Percentiles rank a stretch among this genome's conserved stretches.
Evolutionary conservation across 2,329 filamentous ascomycete genomes (phyloP).

Genomic region (Aciculosporium take): DNA sequence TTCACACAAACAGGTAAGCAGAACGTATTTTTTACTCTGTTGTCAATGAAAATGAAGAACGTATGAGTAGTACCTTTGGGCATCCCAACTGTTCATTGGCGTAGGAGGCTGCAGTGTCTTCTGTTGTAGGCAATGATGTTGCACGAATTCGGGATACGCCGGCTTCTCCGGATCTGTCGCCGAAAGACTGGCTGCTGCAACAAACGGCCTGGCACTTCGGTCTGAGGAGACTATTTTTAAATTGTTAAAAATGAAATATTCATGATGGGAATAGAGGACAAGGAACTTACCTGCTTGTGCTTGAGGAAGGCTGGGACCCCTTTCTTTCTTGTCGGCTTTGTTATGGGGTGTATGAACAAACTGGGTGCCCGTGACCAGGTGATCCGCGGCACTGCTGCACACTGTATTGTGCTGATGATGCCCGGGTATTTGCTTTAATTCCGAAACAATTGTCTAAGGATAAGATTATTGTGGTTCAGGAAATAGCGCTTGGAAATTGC

Average conservation of each 20-base stretch:
- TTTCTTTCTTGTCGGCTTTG: background rate
- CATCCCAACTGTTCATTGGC: conserved; percentile 33
- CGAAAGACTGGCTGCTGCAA: background rate
- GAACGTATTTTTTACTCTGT: background rate
- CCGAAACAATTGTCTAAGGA: background rate
- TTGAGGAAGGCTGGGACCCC: background rate
- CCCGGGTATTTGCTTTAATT: background rate
- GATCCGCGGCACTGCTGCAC: background rate
- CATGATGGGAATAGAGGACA: background rate
- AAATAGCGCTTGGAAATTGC: background rate
- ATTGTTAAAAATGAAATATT: background rate
- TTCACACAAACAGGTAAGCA: background rate
- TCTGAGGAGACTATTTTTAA: background rate
- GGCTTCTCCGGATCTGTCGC: background rate
- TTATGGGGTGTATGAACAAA: background rate
- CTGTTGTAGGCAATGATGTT: background rate
- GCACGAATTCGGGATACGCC: background rate
- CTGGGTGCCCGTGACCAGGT: background rate
- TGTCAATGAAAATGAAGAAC: background rate
- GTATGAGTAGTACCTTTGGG: conserved; percentile 32
- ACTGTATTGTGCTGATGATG: background rate
- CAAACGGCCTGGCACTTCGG: background rate
- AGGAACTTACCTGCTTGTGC: background rate
- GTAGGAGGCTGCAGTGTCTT: background rate
- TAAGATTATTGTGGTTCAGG: background rate